A percentile compares a stretch with the other conserved stretches of the same genome.
These are phyloP conservation scores for Picochlorum sp. DNA, from an alignment of 139 green algal species.

Conservation along the genomic window DNA sequence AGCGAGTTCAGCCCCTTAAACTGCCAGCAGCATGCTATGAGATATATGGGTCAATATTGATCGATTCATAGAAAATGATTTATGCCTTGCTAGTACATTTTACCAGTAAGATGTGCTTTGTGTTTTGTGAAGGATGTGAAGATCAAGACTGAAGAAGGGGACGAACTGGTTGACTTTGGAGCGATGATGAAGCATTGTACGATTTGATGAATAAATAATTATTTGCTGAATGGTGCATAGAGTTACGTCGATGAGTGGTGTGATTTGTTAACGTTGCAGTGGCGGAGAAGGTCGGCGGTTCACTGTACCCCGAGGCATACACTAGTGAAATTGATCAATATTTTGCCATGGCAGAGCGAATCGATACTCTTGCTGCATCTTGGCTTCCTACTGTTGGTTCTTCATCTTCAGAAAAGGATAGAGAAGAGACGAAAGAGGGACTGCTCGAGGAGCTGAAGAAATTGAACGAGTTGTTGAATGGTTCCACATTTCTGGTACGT, in stretches of 20 bases:
- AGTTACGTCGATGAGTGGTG: not conserved
- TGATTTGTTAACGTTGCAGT: slow-evolving; percentile 3
- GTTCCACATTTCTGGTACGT: not conserved
- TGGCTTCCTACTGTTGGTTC: slow-evolving; percentile 27
- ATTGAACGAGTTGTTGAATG: not conserved
- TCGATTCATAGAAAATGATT: too few species aligned
- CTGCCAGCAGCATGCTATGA: too few species aligned
- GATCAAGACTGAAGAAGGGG: not conserved
- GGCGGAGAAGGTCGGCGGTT: not conserved
- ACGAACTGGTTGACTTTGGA: not conserved
- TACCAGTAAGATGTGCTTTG: not conserved
- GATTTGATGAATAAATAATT: too few species aligned
- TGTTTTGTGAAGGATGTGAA: not conserved
- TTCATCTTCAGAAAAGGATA: not conserved
- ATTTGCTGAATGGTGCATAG: not conserved
- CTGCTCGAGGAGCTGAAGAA: not conserved
- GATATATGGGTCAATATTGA: too few species aligned
- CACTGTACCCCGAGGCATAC: slow-evolving; percentile 10
- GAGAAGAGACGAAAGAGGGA: not conserved
- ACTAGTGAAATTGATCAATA: slow-evolving; percentile 31
- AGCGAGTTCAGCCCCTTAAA: too few species aligned
- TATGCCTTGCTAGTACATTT: too few species aligned
- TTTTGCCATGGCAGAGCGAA: slow-evolving; percentile 22
- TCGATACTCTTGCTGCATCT: slow-evolving; percentile 25
- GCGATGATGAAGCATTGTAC: not conserved